Evolutionary conservation across 1,284 basidiomycete species (phyloP), one percentile per base, ranked within the genome.

Genomic region (Kalmanozyma brasiliensis): DNA sequence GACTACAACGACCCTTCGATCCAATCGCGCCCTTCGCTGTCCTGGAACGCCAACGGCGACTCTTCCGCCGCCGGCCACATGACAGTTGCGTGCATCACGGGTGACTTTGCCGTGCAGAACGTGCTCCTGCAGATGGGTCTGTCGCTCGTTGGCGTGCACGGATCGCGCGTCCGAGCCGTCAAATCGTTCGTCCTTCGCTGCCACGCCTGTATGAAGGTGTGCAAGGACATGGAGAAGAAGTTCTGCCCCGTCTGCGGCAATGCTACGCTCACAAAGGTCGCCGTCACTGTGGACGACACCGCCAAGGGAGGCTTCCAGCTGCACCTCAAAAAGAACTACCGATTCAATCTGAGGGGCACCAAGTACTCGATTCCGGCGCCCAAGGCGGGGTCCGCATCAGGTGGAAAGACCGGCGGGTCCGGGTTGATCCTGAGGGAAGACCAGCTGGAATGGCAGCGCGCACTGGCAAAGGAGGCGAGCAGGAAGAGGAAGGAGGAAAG

Each of bases 101-200:
- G 92, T 34, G 96, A 99, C 87, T 98, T 94, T 83, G 96, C 96
- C 14, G 96, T 99, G 88, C 96, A 99, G 84, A 99, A 99, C 80
- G 93, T 98, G 13, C 84, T 97, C 59, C 84, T 99, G 49, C 94
- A 97, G 82, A 96, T 98, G 91, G 91, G 92, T 0, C 84, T 99
- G 52, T 90, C 89, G 65, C 86, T 98, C 24, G 89, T 98, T n/a
- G 90, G 93, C 14, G 87, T 91, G 17, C 93, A 94, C 73, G 96
- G 96, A 8, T 92, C 90, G 84, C 87, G 89, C 73, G 95, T 99
- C 64, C 87, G 90, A 70, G 90, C 89, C 73, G 90, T 98, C 29
- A 94, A 95, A 84, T 97, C 89, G 65, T 98, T 93, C 92, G 93
- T 98, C 1, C 84, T 98, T 68, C 85, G 96, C 57, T 99, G 96